Base-by-base conservation (phyloP, 1,284 basidiomycete species). In the Fomitopsis betulina region DNA sequence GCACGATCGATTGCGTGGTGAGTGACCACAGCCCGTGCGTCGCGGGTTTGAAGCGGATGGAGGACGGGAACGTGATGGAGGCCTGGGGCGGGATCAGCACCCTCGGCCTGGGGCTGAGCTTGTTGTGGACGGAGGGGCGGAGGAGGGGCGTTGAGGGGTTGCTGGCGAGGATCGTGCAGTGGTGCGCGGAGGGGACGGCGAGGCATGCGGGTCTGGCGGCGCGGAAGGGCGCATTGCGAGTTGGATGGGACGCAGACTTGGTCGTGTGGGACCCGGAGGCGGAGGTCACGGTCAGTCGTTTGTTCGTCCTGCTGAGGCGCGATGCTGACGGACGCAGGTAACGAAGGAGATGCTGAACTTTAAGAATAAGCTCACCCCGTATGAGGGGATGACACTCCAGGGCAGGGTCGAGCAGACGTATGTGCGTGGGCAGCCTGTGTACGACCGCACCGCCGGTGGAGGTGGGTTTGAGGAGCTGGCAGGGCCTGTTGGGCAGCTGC, bases 31-130 rank as follows among this genome's bases (percentile, higher is more conserved):
- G 91, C 64, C 95, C 95, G 12, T 97, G 94, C 72, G 80, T 91
- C 12, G 78, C 83, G 30, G 85, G 89, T 66, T 75, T 97, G 60
- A 98, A 97, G 76, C 82, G 82, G 60, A 71, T 93, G n/a, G 86
- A 89, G 23, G 79, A 83, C 45, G 89, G 92, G 1, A 82, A 94
- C 67, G 81, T 96, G 62, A 91, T 96, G 87, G 72, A 77, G 21
- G 93, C 95, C 0, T 97, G 95, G 95, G 95, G 95, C 55, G 95
- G 95, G 0, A 92, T 97, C 61, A 89, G 87, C 59, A 89, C 91
- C 3, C 80, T 97, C 23, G 95, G 95, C 5, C 77, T 97, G 15
- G 95, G 95, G 0, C 73, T 96, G 50, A 91, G 89, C 68, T 73
- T 96, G 53, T 68, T 97, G 49, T 94, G 91, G 89, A 95, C 91